phyloP scores from a whole-genome alignment of 1,284 basidiomycete species.

The Entoloma clypeatum region DNA sequence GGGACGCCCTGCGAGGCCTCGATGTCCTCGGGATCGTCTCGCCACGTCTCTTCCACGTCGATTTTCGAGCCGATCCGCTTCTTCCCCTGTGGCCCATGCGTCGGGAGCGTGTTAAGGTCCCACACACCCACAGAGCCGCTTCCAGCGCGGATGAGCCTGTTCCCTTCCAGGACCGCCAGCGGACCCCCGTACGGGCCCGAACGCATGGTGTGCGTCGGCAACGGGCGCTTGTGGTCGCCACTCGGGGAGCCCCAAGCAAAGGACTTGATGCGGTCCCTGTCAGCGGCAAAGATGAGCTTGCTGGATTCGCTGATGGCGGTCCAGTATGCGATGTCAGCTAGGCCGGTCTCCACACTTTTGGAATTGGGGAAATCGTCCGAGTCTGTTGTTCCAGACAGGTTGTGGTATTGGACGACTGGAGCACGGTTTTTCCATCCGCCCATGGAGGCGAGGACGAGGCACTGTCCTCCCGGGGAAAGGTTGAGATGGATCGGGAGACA shows the following conservation, averaged over 20 bases:
- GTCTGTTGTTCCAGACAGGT: slow-evolving; percentile 24
- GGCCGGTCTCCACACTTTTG: slow-evolving; percentile 15
- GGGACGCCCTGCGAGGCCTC: slow-evolving; percentile 30
- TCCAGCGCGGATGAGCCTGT: slow-evolving; percentile 29
- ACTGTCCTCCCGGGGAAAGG: slow-evolving; percentile 26
- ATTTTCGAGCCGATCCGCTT: slow-evolving; percentile 23
- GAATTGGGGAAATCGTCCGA: slow-evolving; percentile 10
- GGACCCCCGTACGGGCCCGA: slow-evolving; percentile 25
- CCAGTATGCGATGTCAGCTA: slow-evolving; percentile 17
- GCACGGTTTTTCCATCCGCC: slow-evolving; percentile 37
- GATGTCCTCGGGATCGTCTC: slow-evolving; percentile 26
- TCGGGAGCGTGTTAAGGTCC: slow-evolving; percentile 29
- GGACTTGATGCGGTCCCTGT: slow-evolving; percentile 27
- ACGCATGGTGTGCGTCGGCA: slow-evolving; percentile 32
- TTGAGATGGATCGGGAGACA: slow-evolving; percentile 20
- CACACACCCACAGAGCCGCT: slow-evolving; percentile 29
- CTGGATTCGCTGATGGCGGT: slow-evolving; percentile 22
- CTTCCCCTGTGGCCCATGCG: slow-evolving; percentile 24
- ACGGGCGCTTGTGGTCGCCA: slow-evolving; percentile 3
- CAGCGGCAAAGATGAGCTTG: slow-evolving; percentile 29
- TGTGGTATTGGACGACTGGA: slow-evolving; percentile 28
- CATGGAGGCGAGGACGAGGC: slow-evolving; percentile 25
- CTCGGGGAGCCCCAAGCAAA: slow-evolving; percentile 23
- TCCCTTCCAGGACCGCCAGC: slow-evolving; percentile 23
- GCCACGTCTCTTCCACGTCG: slow-evolving; percentile 18